Conservation (phyloP, 805 yeast species). For the Ogataea minuta region DNA sequence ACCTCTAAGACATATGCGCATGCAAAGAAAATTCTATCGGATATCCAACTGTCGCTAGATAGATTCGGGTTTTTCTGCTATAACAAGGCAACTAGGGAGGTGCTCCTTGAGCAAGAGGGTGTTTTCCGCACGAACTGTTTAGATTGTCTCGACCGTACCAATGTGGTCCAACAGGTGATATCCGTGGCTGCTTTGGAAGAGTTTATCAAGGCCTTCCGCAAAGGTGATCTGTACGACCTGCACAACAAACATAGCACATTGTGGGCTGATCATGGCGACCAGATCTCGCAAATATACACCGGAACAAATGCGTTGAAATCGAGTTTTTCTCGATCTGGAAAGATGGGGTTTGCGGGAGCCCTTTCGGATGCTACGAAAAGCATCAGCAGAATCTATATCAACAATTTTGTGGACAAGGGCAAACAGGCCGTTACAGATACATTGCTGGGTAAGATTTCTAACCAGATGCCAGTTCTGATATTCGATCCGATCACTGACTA, state of each 20-base stretch:
- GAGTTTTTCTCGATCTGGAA: constrained; percentile 90
- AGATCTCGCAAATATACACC: constrained; percentile 90
- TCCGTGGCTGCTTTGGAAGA: constrained; percentile 68
- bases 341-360: constrained; percentile 96
- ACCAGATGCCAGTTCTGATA: constrained; percentile 66
- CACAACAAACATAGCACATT: constrained; percentile 75
- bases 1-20: constrained; percentile 88
- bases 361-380: constrained; percentile 96
- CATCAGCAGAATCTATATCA: constrained; percentile 90
- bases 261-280: constrained; percentile 99
- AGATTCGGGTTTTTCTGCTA: constrained; percentile 82
- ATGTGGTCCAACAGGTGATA: constrained; percentile 80
- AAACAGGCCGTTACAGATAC: constrained; percentile 89
- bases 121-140: constrained; percentile 91
- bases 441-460: constrained; percentile 75
- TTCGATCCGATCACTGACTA: constrained; percentile 88
- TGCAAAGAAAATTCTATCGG: constrained; percentile 66
- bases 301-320: constrained; percentile 97
- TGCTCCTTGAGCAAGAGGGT: constrained; percentile 79
- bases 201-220: constrained; percentile 41
- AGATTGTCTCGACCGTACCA: constrained; percentile 93
- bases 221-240: constrained; percentile 43
- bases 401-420: constrained; percentile 89
- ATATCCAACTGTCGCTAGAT: constrained; percentile 62
- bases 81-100: constrained; percentile 54